Evolutionary conservation across 2,329 filamentous ascomycete genomes (phyloP), one percentile per base, ranked within the genome.

Genomic region (Arthrobotrys iridis): DNA sequence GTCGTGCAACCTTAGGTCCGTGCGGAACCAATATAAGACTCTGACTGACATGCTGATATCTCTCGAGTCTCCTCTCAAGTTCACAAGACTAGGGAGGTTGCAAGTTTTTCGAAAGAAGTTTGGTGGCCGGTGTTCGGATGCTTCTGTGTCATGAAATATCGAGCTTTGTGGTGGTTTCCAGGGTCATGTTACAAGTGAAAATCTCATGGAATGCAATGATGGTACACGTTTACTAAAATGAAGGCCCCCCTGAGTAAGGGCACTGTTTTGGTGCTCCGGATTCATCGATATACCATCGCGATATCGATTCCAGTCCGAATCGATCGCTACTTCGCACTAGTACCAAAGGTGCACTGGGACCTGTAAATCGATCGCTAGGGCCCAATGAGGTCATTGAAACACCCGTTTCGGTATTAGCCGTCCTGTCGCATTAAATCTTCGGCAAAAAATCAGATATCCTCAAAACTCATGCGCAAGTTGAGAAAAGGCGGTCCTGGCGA

Each of bases 21-120:
- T 93, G 64, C 91, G 87, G 79, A 92, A 92, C 91, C 91, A 93
- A 81, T 91, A 92, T 33, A 93, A 85, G 1, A 93, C 90, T 58
- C 87, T 83, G 41, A 86, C 83, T 78, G 83, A 78, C 37, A 71
- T 66, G 4, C 24, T 37, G 20, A 46, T 55, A 18, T 40, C 33
- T 52, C 7, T 3, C 20, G 8, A 8, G 24, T 55, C n/a, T 55
- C 30, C 40, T 79, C 13, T 64, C 15, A 3, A 13, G 20, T 48
- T 8, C 4, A 20, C 18, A 6, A 11, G 20, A 7, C 10, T 64
- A 20, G 24, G n/a, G 28, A 15, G 18, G 7, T 4, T 5, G 11
- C 1, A 59, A 7, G 7, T 22, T 35, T 7, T 10, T 10, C 28
- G n/a, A 10, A 37, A 24, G n/a, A 37, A 37, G 18, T 28, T 52